Conservation (phyloP, 495 filamentous ascomycete species). For the Penicillium soppii region DNA sequence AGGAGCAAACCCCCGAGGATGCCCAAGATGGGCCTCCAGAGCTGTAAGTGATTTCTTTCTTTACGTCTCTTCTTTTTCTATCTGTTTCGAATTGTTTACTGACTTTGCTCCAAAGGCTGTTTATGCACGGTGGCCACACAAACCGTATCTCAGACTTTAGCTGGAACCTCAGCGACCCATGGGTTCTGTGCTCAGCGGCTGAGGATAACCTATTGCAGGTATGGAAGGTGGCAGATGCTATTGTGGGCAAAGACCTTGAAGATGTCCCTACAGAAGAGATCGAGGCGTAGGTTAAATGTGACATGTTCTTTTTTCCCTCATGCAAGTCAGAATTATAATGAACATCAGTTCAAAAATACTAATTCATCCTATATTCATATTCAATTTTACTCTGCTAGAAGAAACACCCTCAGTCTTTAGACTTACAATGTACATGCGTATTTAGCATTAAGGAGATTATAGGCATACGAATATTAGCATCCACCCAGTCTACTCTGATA, state of each 20-base stretch:
- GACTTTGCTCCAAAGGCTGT: slow-evolving; percentile 55
- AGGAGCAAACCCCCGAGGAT: slow-evolving; percentile 93
- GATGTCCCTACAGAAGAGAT: slow-evolving; percentile 79
- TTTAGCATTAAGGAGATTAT: too few relatives aligned
- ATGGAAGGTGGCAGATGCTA: slow-evolving; percentile 90
- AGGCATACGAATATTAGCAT: too few relatives aligned
- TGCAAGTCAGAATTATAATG: slow-evolving; percentile 15
- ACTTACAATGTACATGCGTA: not conserved
- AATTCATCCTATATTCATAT: not conserved
- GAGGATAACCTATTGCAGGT: slow-evolving; percentile 97
- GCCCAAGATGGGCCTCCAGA: slow-evolving; percentile 96
- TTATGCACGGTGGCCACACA: slow-evolving; percentile 99
- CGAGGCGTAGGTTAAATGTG: slow-evolving; percentile 44
- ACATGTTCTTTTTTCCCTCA: slow-evolving; percentile 3
- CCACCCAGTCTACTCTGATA: too few relatives aligned
- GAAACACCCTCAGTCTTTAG: not conserved
- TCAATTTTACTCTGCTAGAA: not conserved
- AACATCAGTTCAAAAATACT: slow-evolving; percentile 4
- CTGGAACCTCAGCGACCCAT: slow-evolving; percentile 95
- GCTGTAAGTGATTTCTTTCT: slow-evolving; percentile 58
- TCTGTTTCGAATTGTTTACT: slow-evolving; percentile 21
- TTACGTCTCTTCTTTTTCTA: not conserved
- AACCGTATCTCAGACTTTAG: slow-evolving; percentile 94
- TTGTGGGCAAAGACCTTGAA: slow-evolving; percentile 77
- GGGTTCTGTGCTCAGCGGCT: slow-evolving; percentile 90